Evolutionary conservation across 768 basidiomycete genomes (phyloP).

Genomic region (Termitomyces heimii): DNA sequence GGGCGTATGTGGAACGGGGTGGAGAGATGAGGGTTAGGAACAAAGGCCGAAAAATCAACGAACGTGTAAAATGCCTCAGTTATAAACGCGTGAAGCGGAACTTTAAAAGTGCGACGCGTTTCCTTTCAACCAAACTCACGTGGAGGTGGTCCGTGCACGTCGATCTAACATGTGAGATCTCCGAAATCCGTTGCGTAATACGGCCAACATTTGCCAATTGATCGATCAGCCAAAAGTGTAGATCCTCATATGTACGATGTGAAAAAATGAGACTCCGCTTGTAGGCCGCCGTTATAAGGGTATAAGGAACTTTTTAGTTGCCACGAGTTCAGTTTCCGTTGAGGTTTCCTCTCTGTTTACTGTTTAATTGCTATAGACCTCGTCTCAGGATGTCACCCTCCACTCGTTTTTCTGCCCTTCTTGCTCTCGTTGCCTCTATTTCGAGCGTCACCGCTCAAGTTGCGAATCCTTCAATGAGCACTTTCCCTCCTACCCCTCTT

Average conservation of each 20-base stretch:
- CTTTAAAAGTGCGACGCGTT: constrained; percentile 10
- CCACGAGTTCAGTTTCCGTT: constrained; percentile 5
- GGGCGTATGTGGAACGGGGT: constrained; percentile 9
- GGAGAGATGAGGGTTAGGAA: constrained; percentile 8
- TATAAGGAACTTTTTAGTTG: not conserved
- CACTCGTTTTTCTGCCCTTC: constrained; percentile 29
- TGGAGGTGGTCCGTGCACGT: constrained; percentile 6
- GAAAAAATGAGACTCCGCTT: constrained; percentile 11
- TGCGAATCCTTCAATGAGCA: constrained; percentile 6
- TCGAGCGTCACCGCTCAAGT: constrained; percentile 20
- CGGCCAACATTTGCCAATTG: not conserved
- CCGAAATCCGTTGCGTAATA: not conserved
- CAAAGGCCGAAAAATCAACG: not conserved
- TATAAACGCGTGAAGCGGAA: constrained; percentile 14
- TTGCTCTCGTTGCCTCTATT: constrained; percentile 25
- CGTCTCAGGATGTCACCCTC: constrained; percentile 35
- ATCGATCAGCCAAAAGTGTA: constrained; percentile 5
- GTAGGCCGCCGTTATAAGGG: constrained; percentile 6
- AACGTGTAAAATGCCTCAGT: constrained; percentile 8
- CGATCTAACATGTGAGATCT: constrained; percentile 1
- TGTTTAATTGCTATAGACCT: constrained; percentile 1
- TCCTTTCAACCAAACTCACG: constrained; percentile 15
- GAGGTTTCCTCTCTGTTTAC: not conserved
- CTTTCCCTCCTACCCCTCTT: constrained; percentile 41
- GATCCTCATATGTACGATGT: not conserved